These are phyloP conservation scores for Didymella sp. DNA, from an alignment of 2,329 filamentous ascomycete species.

Conservation along the genomic window DNA sequence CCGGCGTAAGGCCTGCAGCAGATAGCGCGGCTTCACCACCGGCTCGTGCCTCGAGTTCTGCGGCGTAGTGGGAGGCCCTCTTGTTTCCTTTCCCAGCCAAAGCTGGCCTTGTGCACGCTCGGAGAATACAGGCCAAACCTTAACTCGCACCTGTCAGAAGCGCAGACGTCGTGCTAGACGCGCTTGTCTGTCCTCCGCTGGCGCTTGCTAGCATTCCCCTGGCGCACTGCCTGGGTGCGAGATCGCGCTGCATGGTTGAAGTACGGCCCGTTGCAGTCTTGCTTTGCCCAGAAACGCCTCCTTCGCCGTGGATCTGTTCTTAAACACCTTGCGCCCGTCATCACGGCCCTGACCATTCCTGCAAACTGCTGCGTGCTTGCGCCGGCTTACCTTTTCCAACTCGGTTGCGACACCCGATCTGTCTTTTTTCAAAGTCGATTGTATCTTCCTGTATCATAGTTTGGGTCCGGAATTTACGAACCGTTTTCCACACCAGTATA, in stretches of 20 bases:
- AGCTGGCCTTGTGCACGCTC: conserved; percentile 40
- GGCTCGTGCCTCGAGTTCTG: conserved; percentile 47
- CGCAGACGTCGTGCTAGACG: conserved; percentile 42
- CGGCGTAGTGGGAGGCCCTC: conserved; percentile 38
- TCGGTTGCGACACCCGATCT: conserved; percentile 21
- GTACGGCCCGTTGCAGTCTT: conserved; percentile 52
- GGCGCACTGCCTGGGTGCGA: conserved; percentile 36
- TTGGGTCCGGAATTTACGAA: background rate
- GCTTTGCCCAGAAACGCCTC: conserved; percentile 46
- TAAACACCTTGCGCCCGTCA: conserved; percentile 41
- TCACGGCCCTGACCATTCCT: conserved; percentile 32
- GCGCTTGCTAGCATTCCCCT: conserved; percentile 40
- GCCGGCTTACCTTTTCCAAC: conserved; percentile 25
- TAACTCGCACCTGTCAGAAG: conserved; percentile 48
- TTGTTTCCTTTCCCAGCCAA: conserved; percentile 40
- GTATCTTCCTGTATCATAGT: conserved; percentile 20
- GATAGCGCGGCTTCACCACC: conserved; percentile 41
- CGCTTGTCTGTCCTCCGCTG: conserved; percentile 37
- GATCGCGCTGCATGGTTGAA: conserved; percentile 44
- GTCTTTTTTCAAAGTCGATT: conserved; percentile 8
- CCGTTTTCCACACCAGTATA: conserved; percentile 8
- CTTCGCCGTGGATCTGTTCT: conserved; percentile 35
- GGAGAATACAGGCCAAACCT: conserved; percentile 50
- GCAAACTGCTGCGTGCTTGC: conserved; percentile 45
- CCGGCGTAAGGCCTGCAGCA: conserved; percentile 36